phyloP scores from a whole-genome alignment of 1,284 basidiomycete species.

The Irpex lacteus region DNA sequence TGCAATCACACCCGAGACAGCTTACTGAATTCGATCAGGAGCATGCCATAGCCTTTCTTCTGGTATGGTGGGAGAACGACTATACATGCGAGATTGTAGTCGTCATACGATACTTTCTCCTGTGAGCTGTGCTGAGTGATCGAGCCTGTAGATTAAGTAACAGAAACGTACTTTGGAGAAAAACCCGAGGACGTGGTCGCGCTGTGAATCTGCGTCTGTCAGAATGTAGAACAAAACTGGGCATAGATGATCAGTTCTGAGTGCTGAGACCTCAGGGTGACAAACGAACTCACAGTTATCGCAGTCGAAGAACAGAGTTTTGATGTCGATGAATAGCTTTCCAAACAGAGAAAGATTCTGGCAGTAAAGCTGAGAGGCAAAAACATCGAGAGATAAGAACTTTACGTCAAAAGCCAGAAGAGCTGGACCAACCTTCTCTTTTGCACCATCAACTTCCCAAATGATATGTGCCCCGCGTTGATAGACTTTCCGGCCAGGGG shows the following conservation, averaged over 20 bases:
- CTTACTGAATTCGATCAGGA: slow-evolving; percentile 97
- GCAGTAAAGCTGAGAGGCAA: slow-evolving; percentile 74
- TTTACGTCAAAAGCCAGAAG: background rate
- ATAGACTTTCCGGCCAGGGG: slow-evolving; percentile 91
- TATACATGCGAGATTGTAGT: slow-evolving; percentile 97
- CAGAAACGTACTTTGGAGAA: slow-evolving; percentile 79
- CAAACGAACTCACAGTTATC: slow-evolving; percentile 62
- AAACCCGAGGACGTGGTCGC: slow-evolving; percentile 85
- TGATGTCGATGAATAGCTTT: slow-evolving; percentile 98
- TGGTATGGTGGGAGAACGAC: slow-evolving; percentile 95
- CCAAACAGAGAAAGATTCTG: slow-evolving; percentile 96
- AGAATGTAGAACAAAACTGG: slow-evolving; percentile 90
- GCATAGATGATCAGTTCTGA: slow-evolving; percentile 1
- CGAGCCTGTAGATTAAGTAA: background rate
- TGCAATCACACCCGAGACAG: slow-evolving; percentile 14
- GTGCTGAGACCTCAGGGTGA: slow-evolving; percentile 2
- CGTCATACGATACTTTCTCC: slow-evolving; percentile 96
- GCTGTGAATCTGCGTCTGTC: slow-evolving; percentile 79
- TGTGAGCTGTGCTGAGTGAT: slow-evolving; percentile 29
- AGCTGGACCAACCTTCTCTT: slow-evolving; percentile 62
- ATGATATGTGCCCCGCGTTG: slow-evolving; percentile 88
- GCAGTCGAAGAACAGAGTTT: slow-evolving; percentile 94
- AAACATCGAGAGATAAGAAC: background rate
- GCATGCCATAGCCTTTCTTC: slow-evolving; percentile 86
- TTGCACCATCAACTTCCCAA: slow-evolving; percentile 93